Evolutionary conservation across 2,329 filamentous ascomycete genomes (phyloP).

Genomic region (Trichoderma afroharzianum): DNA sequence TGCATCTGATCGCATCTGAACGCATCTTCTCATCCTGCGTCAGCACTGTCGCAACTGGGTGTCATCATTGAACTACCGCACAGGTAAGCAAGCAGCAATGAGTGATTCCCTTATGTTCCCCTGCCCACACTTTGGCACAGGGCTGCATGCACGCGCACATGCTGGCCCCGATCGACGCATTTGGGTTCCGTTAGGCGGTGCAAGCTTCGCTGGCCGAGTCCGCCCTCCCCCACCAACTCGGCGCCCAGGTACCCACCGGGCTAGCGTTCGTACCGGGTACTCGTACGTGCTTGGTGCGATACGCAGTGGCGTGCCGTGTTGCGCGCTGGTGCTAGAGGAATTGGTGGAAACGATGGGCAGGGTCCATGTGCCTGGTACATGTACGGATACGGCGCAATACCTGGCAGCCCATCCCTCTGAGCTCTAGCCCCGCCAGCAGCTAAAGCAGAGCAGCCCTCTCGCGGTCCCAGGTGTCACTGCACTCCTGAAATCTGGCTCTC

Average conservation of each 20-base stretch:
- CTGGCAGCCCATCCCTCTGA: conserved; percentile 13
- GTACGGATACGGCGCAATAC: conserved; percentile 17
- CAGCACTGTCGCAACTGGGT: not conserved
- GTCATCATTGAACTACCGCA: not conserved
- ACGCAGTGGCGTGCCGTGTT: not conserved
- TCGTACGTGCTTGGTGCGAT: not conserved
- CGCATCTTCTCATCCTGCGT: not conserved
- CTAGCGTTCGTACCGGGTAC: conserved; percentile 7
- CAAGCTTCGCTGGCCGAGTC: conserved; percentile 12
- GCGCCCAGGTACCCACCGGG: not conserved
- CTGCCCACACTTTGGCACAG: conserved; percentile 2
- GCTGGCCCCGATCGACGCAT: conserved; percentile 7
- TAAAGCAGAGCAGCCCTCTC: conserved; percentile 6
- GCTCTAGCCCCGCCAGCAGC: conserved; percentile 21
- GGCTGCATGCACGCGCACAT: not conserved
- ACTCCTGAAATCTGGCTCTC: conserved; percentile 29
- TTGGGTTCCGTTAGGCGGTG: conserved; percentile 18
- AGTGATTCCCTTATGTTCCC: not conserved
- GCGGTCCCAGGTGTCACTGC: conserved; percentile 19
- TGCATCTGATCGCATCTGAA: not conserved
- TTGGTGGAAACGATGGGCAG: not conserved
- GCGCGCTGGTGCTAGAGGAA: not conserved
- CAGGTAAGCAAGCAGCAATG: conserved; percentile 1
- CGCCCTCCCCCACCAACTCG: not conserved
- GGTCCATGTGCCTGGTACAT: not conserved